Base-by-base conservation (phyloP, 305 asterid species). In the Fraxinus latifolia region DNA sequence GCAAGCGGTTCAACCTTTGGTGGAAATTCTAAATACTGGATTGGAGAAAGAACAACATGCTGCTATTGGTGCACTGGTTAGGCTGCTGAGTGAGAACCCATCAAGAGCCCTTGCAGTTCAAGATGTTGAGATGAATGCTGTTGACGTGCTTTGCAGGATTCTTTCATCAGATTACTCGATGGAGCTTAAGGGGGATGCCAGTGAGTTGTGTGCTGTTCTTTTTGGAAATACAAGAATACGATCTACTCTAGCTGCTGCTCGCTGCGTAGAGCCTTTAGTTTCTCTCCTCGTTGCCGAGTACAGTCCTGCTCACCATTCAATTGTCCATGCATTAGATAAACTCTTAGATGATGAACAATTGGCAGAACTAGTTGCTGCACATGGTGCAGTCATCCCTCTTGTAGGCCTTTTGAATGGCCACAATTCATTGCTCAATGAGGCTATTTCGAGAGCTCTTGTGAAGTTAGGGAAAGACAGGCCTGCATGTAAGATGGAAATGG, bases 31-130 rank as follows among this genome's bases (percentile, higher is more conserved):
- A 74, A 91, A 88, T 80, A 90, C 98, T 8, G 99, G 99, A 68
- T 83, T 92, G 89, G 99, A 96, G 93, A 96, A 95, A 86, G 99
- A 96, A 90, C 99, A 96, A 80, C 99, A 96, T 85, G 99, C 99
- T 86, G 98, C 98, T 77, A 94, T 96, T 80, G 98, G 98, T 79
- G 99, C 99, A 65, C 85, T 96, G 85, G 92, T 94, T 81, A 89
- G 97, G 84, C 87, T 96, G 81, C 92, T 96, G 84, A 93, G 92
- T 76, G 99, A 96, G 82, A 96, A 96, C 87, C 95, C 98, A 39
- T 94, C 98, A 8, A 92, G 90, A 86, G 98, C 96, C 80, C 97
- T 96, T 83, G 97, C 92, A 25, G 98, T 96, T 79, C 98, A 94
- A 77, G 99, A 96, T 82, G 93, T 92, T 73, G 99, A 96, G 92